Base-by-base conservation (phyloP, 2,329 filamentous ascomycete species). In the Tothia fuscella region DNA sequence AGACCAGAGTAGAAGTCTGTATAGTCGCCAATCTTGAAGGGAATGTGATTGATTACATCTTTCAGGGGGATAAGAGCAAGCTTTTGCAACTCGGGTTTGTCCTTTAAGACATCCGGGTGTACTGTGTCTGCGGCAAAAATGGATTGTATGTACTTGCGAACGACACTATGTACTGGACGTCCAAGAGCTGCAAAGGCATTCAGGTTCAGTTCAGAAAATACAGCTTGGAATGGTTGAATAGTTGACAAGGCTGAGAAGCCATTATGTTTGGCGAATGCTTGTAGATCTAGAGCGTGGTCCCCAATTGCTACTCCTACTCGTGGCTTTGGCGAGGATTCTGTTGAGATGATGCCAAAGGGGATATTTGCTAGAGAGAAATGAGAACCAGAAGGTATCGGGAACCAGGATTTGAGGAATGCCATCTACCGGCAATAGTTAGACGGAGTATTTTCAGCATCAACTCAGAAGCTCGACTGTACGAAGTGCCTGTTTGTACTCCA, bases 1-100 rank as follows among this genome's bases (percentile, higher is more conserved):
- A 80, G 64, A 12, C 84, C 84, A 7, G 80, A 83, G 55, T 85
- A 91, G 64, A 91, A 91, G 59, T 91, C 84, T 1, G 83, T 85
- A 58, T 89, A 91, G 57, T 89, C 83, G 20, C 82, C 80, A 50
- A 89, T 85, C 42, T 70, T 67, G 74, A 91, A 78, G 2, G 84
- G 84, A 6, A 89, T 54, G 53, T 88, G 80, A 54, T 72, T 78
- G 47, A 67, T 72, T 37, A 79, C 73, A 16, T 75, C 63, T 4
- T 67, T 64, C 36, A 77, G 68, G 0, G 70, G 72, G 3, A 86
- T 47, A 10, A 89, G 58, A 17, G 37, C 22, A 41, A 68, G 62
- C 43, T 72, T 63, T 45, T 75, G 73, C 14, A 83, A 61, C 1
- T 59, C 51, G 2, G 59, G 55, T 52, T 87, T 82, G 43, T 78